These are phyloP conservation scores for Solanum neorickii DNA, from an alignment of 257 asterid genomes.

Conservation along the genomic window DNA sequence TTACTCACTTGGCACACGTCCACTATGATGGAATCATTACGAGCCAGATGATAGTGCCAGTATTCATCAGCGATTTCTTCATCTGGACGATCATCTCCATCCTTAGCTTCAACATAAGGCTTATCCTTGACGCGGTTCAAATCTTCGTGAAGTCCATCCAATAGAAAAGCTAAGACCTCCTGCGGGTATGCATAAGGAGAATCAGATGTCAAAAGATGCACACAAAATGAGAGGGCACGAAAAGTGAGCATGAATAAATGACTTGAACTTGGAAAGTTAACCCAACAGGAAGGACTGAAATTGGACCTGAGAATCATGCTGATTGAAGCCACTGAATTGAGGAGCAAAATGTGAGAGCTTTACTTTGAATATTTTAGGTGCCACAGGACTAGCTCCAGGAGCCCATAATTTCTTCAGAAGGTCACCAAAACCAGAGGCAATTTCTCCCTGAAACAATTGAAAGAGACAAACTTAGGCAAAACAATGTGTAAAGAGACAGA, in stretches of 20 bases:
- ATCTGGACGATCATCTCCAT: slow-evolving; percentile 76
- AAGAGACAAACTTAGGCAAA: background rate
- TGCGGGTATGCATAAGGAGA: slow-evolving; percentile 13
- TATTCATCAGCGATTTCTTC: slow-evolving; percentile 86
- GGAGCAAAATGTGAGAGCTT: slow-evolving; percentile 97
- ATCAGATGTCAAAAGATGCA: background rate
- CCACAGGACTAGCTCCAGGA: slow-evolving; percentile 80
- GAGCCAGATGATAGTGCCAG: slow-evolving; percentile 92
- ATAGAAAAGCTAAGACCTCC: slow-evolving; percentile 92
- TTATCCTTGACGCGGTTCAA: slow-evolving; percentile 89
- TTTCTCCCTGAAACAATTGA: slow-evolving; percentile 60
- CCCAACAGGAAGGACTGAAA: slow-evolving; percentile 1
- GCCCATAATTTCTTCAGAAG: slow-evolving; percentile 89
- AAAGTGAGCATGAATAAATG: background rate
- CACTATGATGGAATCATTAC: slow-evolving; percentile 92
- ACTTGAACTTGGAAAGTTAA: background rate
- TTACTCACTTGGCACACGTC: slow-evolving; percentile 82
- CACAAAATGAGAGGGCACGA: background rate
- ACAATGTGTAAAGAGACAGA: background rate
- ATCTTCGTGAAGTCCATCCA: slow-evolving; percentile 99
- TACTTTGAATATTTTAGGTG: slow-evolving; percentile 82
- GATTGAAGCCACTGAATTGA: slow-evolving; percentile 91
- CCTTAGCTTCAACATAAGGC: slow-evolving; percentile 89
- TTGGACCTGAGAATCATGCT: slow-evolving; percentile 93
- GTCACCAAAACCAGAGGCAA: slow-evolving; percentile 93